phyloP scores from a whole-genome alignment of 2,329 filamentous ascomycete genomes.

The Neofusicoccum cordaticola region DNA sequence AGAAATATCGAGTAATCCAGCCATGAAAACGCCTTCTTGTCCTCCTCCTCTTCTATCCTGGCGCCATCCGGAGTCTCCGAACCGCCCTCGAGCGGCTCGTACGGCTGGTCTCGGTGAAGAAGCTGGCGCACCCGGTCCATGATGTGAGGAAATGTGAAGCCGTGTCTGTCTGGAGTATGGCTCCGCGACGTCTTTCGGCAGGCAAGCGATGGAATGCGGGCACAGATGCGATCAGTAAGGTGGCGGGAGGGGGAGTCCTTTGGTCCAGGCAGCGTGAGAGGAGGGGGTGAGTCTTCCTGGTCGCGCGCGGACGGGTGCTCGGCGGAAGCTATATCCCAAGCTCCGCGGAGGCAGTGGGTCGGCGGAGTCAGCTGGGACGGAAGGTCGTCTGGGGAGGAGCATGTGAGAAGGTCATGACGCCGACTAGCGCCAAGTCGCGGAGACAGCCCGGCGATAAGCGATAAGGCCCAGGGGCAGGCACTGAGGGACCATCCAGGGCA shows the following conservation, averaged over 20 bases:
- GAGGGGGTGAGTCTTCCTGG: not conserved
- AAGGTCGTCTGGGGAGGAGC: not conserved
- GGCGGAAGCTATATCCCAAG: conserved; percentile 3
- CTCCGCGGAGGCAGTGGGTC: not conserved
- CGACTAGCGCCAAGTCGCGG: not conserved
- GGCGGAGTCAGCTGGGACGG: not conserved
- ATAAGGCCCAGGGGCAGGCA: not conserved
- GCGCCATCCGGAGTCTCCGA: conserved; percentile 34
- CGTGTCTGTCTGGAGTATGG: not conserved
- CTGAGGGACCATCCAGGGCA: not conserved
- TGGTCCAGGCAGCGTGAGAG: not conserved
- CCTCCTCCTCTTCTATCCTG: conserved; percentile 25
- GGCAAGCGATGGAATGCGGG: not conserved
- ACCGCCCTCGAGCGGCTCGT: conserved; percentile 39
- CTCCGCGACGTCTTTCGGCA: not conserved
- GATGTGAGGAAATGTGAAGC: not conserved
- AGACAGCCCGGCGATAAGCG: conserved; percentile 7
- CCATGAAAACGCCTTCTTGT: conserved; percentile 66
- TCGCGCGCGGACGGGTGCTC: not conserved
- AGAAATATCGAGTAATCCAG: conserved; percentile 82
- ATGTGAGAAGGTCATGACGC: conserved; percentile 16
- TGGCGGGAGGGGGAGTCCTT: not conserved
- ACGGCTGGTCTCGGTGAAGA: conserved; percentile 29
- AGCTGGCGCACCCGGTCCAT: conserved; percentile 37
- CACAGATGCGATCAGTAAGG: not conserved